phyloP scores from a whole-genome alignment of 106 monocot species.

The Allium cepa region DNA sequence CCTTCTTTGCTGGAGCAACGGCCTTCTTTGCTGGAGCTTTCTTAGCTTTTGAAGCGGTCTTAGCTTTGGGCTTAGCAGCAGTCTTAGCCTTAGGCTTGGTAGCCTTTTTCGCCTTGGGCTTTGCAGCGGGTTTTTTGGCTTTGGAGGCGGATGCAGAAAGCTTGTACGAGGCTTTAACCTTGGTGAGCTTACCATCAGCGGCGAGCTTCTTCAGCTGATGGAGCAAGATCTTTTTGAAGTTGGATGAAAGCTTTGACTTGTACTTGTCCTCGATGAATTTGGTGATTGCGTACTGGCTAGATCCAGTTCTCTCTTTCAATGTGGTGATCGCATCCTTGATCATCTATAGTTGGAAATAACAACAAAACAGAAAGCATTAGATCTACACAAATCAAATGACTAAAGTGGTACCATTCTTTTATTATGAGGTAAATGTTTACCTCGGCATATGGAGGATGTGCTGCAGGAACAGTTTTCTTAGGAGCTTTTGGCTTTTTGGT shows the following conservation, averaged over 20 bases:
- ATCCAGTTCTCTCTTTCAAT: slow-evolving; percentile 78
- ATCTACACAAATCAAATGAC: not conserved
- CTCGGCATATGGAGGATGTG: no score
- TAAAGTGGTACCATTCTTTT: not conserved
- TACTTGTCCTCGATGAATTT: slow-evolving; percentile 84
- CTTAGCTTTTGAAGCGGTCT: no score
- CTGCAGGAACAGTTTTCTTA: no score
- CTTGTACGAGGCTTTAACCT: no score
- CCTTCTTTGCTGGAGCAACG: not conserved
- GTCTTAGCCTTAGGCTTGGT: not conserved
- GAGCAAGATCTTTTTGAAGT: slow-evolving; percentile 22
- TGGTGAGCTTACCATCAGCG: no score
- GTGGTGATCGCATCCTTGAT: slow-evolving; percentile 57
- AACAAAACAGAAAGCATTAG: not conserved
- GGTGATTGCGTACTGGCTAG: slow-evolving; percentile 72
- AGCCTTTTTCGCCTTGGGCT: no score
- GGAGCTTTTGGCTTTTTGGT: no score
- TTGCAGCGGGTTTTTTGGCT: no score
- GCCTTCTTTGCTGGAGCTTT: not conserved
- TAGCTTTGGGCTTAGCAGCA: not conserved
- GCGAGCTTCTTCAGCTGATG: no score
- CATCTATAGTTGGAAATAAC: slow-evolving; percentile 36
- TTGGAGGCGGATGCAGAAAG: no score
- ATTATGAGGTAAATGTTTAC: no score
- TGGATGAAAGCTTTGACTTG: slow-evolving; percentile 41